These are phyloP conservation scores for Wallemia ichthyophaga DNA, from an alignment of 1,284 basidiomycete species.

Conservation along the genomic window DNA sequence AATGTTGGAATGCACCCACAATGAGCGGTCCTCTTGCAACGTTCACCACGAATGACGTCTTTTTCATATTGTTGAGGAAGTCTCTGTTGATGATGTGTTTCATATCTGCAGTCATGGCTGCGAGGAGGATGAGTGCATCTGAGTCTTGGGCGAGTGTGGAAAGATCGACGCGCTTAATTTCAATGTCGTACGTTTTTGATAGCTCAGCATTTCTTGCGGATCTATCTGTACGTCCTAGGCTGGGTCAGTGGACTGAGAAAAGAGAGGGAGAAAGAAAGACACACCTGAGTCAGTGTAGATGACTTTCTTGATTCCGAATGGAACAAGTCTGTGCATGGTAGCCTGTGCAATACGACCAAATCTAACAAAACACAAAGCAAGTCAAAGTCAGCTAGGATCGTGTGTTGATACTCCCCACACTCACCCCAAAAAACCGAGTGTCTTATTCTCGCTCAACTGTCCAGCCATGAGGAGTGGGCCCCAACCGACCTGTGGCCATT, in stretches of 20 bases:
- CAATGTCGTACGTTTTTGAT: constrained; percentile 21
- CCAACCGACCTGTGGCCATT: constrained; percentile 23
- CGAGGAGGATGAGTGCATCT: constrained; percentile 56
- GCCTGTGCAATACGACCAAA: constrained; percentile 75
- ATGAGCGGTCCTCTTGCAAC: constrained; percentile 29
- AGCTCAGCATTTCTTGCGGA: constrained; percentile 25
- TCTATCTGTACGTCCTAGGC: constrained; percentile 9
- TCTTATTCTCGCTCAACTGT: constrained; percentile 15
- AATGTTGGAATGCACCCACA: no score
- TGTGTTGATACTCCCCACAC: no score
- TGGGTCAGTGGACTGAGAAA: no score
- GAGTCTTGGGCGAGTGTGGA: constrained; percentile 37
- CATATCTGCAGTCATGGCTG: constrained; percentile 42
- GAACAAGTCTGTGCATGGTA: constrained; percentile 20
- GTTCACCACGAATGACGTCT: constrained; percentile 46
- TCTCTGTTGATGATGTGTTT: constrained; percentile 36
- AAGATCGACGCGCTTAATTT: constrained; percentile 29
- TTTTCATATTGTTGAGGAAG: constrained; percentile 61
- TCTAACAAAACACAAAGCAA: constrained; percentile 12
- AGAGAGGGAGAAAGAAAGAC: no score
- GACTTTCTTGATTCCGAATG: not conserved
- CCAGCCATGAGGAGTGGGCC: constrained; percentile 32
- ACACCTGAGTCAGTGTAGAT: not conserved
- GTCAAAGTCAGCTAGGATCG: no score
- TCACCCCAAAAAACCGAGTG: constrained; percentile 44